Base-by-base conservation (phyloP, 257 asterid genomes). In the Avicennia marina region DNA sequence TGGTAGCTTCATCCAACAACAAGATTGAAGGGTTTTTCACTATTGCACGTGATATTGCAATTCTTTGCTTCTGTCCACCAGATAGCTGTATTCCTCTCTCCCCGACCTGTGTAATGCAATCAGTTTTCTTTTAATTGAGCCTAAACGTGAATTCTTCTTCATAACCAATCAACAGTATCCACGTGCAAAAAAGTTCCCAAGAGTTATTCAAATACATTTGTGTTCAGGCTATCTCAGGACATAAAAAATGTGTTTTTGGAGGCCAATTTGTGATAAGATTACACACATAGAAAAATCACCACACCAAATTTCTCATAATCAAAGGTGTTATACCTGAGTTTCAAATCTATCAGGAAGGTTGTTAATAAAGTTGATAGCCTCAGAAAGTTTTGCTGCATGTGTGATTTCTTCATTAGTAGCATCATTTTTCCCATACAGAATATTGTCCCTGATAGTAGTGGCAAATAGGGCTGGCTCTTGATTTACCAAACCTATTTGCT, bases 41-140 rank as follows among this genome's bases (percentile, higher is more conserved):
- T 44, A 89, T 80, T 5, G 99, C 96, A 36, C 97, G 90, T 8
- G 99, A 74, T 61, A 89, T 86, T 25, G 97, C 95, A 9, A 93
- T 89, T 65, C 99, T 75, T 67, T 93, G 97, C 64, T 89, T 93
- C 69, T 93, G 97, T 11, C 97, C 99, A 48, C 99, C 99, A 0
- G 99, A 93, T 47, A 93, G 78, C n/a, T 93, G 99, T 50, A 89
- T 75, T 34, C 99, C 97, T 75, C 99, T 76, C 82, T 93, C 99
- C 17, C 99, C 97, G 41, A 93, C 99, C 95, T 90, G 78, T n/a
- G 50, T 62, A 62, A 36, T 32, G 26, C 21, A 44, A 29, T n/a
- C 49, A 27, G 4, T 2, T 2, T 18, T 56, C 18, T 40, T 4
- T 12, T 6, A 1, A 46, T 55, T 6, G 26, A 41, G 34, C 1